Base-by-base conservation (phyloP, 1,139 yeast genomes). In the Yamadazyma oceani region DNA sequence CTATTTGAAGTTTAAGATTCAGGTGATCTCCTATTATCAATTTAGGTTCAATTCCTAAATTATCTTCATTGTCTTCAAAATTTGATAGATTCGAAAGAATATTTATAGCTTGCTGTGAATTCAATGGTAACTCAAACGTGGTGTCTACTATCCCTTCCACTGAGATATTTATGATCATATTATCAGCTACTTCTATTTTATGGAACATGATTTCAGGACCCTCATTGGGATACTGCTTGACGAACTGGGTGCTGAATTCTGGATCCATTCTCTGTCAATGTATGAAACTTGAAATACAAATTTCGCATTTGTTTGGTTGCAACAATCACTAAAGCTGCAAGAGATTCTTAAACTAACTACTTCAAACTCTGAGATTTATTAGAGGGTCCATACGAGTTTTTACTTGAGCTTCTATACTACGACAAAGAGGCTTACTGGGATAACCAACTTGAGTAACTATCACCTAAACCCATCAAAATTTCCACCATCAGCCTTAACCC, bases 101-200 rank as follows among this genome's bases (percentile, higher is more conserved):
- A 35, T 52, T 56, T 6, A 60, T 54, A 15, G 65, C 49, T 11
- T 64, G 52, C 39, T 61, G 59, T 8, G 74, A 57, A n/a, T 69
- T 57, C 17, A 67, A 43, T 2, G 75, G 73, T 7, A 71, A 49
- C 32, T 66, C 69, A 39, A 66, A 65, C 0, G 75, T 68, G 11
- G 74, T 60, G 46, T 70, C 76, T 47, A 64, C 60, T 5, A 64
- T 56, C 0, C 74, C 74, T 46, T 69, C 54, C 27, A 62, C 55
- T 25, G 62, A 56, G 8, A 71, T 52, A 39, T 69, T 69, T 37
- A 70, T 37, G 12, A 71, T 57, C 35, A 62, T 51, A 36, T 61
- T 60, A 41, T 70, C 70, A 1, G 47, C 58, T 5, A 62, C 50
- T 26, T 64, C 67, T n/a, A 71, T 45, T 39, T 57, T 59, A 41